phyloP scores from a whole-genome alignment of 2,329 filamentous ascomycete species.

The Colletotrichum orbiculare region DNA sequence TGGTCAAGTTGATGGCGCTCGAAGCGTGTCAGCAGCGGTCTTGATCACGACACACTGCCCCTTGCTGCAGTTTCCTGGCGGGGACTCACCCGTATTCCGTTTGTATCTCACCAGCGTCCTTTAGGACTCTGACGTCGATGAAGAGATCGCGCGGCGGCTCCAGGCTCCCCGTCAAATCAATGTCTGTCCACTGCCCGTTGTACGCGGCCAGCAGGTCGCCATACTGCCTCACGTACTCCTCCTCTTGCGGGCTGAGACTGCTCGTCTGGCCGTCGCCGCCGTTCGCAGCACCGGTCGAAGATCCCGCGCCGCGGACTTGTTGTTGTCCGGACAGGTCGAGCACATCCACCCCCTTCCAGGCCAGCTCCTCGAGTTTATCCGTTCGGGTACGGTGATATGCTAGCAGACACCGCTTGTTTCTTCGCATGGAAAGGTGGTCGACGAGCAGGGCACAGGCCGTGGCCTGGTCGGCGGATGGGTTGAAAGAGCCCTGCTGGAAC shows the following conservation, averaged over 20 bases:
- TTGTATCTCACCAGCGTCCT: constrained; percentile 97
- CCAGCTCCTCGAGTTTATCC: constrained; percentile 92
- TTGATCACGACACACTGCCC: too few species aligned
- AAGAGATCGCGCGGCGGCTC: constrained; percentile 96
- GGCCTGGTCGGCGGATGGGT: constrained; percentile 83
- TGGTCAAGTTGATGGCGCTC: constrained; percentile 94
- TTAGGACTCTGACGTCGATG: constrained; percentile 94
- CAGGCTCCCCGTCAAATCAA: constrained; percentile 92
- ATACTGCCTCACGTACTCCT: constrained; percentile 94
- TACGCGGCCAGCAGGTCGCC: constrained; percentile 93
- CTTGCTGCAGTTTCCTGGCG: too few species aligned
- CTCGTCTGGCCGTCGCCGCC: constrained; percentile 66
- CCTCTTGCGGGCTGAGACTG: constrained; percentile 93
- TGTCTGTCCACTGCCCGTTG: constrained; percentile 98
- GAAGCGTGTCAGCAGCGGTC: constrained; percentile 30
- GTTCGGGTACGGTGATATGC: constrained; percentile 92
- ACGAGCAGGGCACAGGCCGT: constrained; percentile 90
- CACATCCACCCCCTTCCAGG: constrained; percentile 90
- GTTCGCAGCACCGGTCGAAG: constrained; percentile 46
- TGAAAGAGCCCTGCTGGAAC: constrained; percentile 81
- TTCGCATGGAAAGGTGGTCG: constrained; percentile 92
- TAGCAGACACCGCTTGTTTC: constrained; percentile 94
- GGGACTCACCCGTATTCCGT: constrained; percentile 92
- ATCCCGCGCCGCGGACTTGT: constrained; percentile 57
- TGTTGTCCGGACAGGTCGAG: constrained; percentile 75